Base-by-base conservation (phyloP, 2,329 filamentous ascomycete genomes). In the Mollisiaceae sp. region DNA sequence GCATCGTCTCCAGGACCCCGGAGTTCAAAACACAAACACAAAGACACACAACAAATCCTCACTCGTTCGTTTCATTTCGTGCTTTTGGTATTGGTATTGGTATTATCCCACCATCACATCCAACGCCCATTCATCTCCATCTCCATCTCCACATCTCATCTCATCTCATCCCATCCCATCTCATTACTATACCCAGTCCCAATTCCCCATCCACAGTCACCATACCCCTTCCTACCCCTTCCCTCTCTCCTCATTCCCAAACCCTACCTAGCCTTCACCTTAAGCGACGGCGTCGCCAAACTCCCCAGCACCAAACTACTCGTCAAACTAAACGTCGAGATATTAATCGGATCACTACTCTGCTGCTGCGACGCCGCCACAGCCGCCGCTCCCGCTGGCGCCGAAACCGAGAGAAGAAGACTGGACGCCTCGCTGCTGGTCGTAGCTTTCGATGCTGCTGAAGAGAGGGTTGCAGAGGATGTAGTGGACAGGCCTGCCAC, bases 291-390 rank as follows among this genome's bases (percentile, higher is more conserved):
- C 36, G 56, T 62, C 12, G 73, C 73, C 52, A 77, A 67, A 55
- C 65, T 73, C 11, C 75, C 75, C 14, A 77, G 64, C 20, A 70
- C 56, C 27, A 77, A 63, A 60, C 63, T 71, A 55, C 72, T 75
- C 11, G 67, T 62, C 32, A 76, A 67, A 8, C 68, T 69, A 65
- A 75, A 74, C 4, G 71, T 73, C 41, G 63, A 68, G 60, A 76
- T 76, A 59, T 76, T 65, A 38, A 76, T 71, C 12, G 68, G 60
- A 52, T 65, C 65, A 3, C 60, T 11, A 24, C 60, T 11, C 24
- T 35, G 18, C 8, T 57, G 60, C 8, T 65, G 50, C 20, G 58
- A 62, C 15, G 32, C 50, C 50, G 20, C 18, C 22, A 11, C 18
- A 32, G 43, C 62, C 20, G 59, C 64, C 15, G 38, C 36, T n/a